phyloP scores from a whole-genome alignment of 371 early-diverging fungal species.

The Chytridium lagenaria region DNA sequence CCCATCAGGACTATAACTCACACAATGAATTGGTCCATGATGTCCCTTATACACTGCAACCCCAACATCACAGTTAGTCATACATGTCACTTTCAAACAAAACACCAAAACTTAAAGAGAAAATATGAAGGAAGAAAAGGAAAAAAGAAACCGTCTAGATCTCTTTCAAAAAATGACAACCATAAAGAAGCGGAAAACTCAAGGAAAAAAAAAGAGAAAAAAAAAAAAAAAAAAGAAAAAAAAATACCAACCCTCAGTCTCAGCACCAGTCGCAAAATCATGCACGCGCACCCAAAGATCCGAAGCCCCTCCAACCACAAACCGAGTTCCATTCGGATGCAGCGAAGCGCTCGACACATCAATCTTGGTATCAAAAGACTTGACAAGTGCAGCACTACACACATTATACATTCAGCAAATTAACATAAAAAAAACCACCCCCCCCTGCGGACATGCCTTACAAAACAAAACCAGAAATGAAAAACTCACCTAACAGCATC shows the following conservation, averaged over 20 bases:
- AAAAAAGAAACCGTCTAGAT: no score
- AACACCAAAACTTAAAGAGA: no score
- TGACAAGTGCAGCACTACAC: constrained; percentile 58
- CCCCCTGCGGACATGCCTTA: no score
- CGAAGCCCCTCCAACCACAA: constrained; percentile 76
- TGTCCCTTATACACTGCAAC: constrained; percentile 78
- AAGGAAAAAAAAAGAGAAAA: not conserved
- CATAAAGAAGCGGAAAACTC: no score
- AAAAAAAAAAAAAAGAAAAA: no score
- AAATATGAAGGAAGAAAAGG: no score
- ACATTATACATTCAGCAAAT: not conserved
- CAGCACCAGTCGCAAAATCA: constrained; percentile 74
- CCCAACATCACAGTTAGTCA: not conserved
- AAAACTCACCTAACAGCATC: constrained; percentile 72
- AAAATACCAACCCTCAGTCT: constrained; percentile 50
- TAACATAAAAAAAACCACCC: not conserved
- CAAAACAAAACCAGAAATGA: no score
- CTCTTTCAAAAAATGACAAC: no score
- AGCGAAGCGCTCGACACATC: constrained; percentile 78
- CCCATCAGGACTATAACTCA: constrained; percentile 89
- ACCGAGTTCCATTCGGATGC: constrained; percentile 74
- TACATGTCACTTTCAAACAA: no score
- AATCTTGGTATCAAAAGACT: constrained; percentile 64
- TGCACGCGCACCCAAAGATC: constrained; percentile 84
- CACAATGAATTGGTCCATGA: constrained; percentile 86